phyloP scores from a whole-genome alignment of 768 basidiomycete species.

The Phylloporus sp. region DNA sequence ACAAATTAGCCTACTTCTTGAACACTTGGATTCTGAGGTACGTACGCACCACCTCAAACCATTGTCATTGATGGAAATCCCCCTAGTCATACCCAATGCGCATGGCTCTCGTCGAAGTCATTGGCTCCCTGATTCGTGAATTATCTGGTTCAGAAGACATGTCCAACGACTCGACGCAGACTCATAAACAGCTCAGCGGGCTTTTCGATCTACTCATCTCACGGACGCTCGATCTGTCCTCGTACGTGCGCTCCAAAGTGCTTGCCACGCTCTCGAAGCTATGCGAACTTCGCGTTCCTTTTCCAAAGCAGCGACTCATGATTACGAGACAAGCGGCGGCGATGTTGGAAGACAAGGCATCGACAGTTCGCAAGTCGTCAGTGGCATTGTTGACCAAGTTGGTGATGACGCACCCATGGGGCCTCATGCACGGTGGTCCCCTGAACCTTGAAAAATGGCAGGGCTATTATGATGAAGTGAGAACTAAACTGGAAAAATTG shows the following conservation, averaged over 20 bases:
- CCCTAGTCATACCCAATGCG: slow-evolving; percentile 92
- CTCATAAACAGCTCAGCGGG: slow-evolving; percentile 69
- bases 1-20: slow-evolving; percentile 80
- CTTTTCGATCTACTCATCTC: slow-evolving; percentile 84
- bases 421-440: slow-evolving; percentile 75
- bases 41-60: slow-evolving; percentile 6
- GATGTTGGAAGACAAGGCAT: slow-evolving; percentile 85
- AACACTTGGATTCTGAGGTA: slow-evolving; percentile 91
- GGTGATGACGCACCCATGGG: slow-evolving; percentile 86
- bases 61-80: background rate
- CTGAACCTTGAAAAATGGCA: slow-evolving; percentile 73
- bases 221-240: slow-evolving; percentile 82
- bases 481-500: slow-evolving; percentile 62
- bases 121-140: slow-evolving; percentile 81
- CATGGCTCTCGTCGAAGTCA: slow-evolving; percentile 87
- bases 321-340: slow-evolving; percentile 75
- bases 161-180: slow-evolving; percentile 41
- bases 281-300: slow-evolving; percentile 72
- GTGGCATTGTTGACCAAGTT: slow-evolving; percentile 72
- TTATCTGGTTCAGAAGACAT: slow-evolving; percentile 55
- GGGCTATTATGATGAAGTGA: slow-evolving; percentile 59
- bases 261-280: slow-evolving; percentile 71
- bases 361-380: slow-evolving; percentile 82
- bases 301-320: slow-evolving; percentile 78
- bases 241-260: slow-evolving; percentile 90